phyloP scores from a whole-genome alignment of 1,284 basidiomycete genomes.

The Cryptococcus jaspeensis region DNA sequence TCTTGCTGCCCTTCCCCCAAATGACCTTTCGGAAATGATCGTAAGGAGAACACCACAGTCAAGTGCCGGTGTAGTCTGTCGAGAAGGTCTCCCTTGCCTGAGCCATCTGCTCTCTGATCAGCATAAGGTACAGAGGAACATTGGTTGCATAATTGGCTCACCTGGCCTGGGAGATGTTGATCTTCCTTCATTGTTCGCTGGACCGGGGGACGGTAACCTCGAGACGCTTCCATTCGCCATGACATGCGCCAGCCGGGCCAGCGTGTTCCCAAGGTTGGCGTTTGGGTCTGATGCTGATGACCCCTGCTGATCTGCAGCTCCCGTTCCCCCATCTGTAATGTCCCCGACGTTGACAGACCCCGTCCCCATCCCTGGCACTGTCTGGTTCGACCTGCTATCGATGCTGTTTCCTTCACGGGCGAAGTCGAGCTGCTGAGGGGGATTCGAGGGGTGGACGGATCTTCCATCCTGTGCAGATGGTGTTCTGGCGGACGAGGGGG shows the following conservation, averaged over 20 bases:
- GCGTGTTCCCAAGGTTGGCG: background rate
- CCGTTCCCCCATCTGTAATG: too few relatives aligned
- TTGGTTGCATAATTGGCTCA: background rate
- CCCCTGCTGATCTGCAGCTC: too few relatives aligned
- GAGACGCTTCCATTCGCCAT: slow-evolving; percentile 7
- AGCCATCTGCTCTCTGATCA: background rate
- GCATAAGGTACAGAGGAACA: background rate
- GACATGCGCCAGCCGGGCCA: slow-evolving; percentile 3
- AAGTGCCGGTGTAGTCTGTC: slow-evolving; percentile 4
- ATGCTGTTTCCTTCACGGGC: too few relatives aligned
- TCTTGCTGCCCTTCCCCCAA: background rate
- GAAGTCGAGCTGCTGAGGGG: too few relatives aligned
- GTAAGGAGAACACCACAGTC: slow-evolving; percentile 1
- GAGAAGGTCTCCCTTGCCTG: background rate
- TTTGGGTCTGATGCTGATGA: too few relatives aligned
- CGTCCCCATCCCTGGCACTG: too few relatives aligned
- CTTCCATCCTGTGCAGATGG: too few relatives aligned
- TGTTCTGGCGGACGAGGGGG: too few relatives aligned
- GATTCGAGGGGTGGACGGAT: too few relatives aligned
- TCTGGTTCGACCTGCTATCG: too few relatives aligned
- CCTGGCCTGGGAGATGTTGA: background rate
- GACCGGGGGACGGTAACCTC: slow-evolving; percentile 1
- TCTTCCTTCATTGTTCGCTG: background rate
- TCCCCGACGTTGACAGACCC: too few relatives aligned
- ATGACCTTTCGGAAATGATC: slow-evolving; percentile 6